phyloP scores from a whole-genome alignment of 768 basidiomycete species.

The Lactifluus pinguis region DNA sequence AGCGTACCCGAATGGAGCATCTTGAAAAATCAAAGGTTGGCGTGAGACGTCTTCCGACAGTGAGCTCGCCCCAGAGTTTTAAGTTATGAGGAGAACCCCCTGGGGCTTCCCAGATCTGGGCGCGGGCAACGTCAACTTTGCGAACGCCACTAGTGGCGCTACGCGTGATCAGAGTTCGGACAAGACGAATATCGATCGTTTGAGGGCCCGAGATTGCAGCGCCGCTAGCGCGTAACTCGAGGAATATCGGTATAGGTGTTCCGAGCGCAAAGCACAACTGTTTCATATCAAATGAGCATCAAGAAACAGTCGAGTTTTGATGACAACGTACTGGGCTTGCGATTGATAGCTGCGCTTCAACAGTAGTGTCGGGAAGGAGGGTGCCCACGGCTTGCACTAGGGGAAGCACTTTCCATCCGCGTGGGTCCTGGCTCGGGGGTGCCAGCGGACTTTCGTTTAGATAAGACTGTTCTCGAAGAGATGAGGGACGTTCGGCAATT shows the following conservation, averaged over 20 bases:
- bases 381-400: slow-evolving; percentile 1
- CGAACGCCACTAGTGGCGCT: not conserved
- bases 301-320: not conserved
- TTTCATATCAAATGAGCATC: not conserved
- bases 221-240: not conserved
- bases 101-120: slow-evolving; percentile 9
- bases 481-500: slow-evolving; percentile 12
- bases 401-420: slow-evolving; percentile 20
- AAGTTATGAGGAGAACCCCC: not conserved
- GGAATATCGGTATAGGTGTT: slow-evolving; percentile 13
- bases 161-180: slow-evolving; percentile 6
- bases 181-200: slow-evolving; percentile 9
- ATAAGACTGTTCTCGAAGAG: slow-evolving; percentile 17
- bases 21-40: slow-evolving; percentile 12
- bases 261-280: slow-evolving; percentile 13
- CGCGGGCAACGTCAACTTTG: slow-evolving; percentile 1
- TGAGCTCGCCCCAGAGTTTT: slow-evolving; percentile 11
- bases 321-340: slow-evolving; percentile 5
- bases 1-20: slow-evolving; percentile 2
- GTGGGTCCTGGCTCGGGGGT: slow-evolving; percentile 11
- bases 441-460: not conserved
- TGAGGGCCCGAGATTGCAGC: not conserved
- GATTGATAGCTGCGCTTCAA: slow-evolving; percentile 5
- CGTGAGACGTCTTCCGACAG: not conserved
- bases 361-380: not conserved